These are phyloP conservation scores for Phialemoniopsis sp. DNA, from an alignment of 2,329 filamentous ascomycete genomes.

Conservation along the genomic window DNA sequence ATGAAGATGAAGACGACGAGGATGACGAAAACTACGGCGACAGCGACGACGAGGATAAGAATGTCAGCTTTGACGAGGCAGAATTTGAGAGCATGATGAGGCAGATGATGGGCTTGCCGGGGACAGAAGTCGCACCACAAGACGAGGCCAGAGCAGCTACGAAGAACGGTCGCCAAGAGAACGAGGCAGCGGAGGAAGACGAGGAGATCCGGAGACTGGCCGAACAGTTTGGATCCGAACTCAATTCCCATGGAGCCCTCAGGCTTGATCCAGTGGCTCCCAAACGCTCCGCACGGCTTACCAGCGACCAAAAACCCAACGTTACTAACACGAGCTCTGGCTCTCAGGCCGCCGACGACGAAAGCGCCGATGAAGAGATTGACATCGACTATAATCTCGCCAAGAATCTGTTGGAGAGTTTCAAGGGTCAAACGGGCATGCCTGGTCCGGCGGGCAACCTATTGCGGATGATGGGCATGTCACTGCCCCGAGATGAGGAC, in stretches of 20 bases:
- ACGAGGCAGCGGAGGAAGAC: slow-evolving; percentile 28
- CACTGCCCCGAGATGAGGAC: slow-evolving; percentile 74
- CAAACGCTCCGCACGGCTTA: slow-evolving; percentile 17
- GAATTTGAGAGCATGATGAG: slow-evolving; percentile 86
- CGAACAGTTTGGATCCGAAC: slow-evolving; percentile 67
- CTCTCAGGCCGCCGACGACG: slow-evolving; percentile 29
- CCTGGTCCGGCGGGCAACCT: slow-evolving; percentile 85
- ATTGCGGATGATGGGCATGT: slow-evolving; percentile 79
- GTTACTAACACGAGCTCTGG: no score
- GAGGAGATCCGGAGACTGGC: slow-evolving; percentile 62
- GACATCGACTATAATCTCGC: slow-evolving; percentile 83
- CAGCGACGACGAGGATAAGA: slow-evolving; percentile 67
- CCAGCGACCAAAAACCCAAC: slow-evolving; percentile 2
- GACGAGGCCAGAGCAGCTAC: slow-evolving; percentile 1
- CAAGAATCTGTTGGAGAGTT: slow-evolving; percentile 86
- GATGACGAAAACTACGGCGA: slow-evolving; percentile 49
- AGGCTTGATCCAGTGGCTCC: slow-evolving; percentile 37
- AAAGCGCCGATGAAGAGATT: slow-evolving; percentile 55
- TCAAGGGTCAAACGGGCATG: slow-evolving; percentile 84
- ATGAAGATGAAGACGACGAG: slow-evolving; percentile 46
- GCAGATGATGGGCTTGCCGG: slow-evolving; percentile 75
- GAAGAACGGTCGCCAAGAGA: slow-evolving; percentile 5
- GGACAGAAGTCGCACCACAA: slow-evolving; percentile 5
- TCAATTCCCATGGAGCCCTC: slow-evolving; percentile 65
- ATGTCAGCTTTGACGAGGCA: slow-evolving; percentile 77